Evolutionary conservation across 2,329 filamentous ascomycete genomes (phyloP), one percentile per base, ranked within the genome.

Genomic region (Apiospora arundinis): DNA sequence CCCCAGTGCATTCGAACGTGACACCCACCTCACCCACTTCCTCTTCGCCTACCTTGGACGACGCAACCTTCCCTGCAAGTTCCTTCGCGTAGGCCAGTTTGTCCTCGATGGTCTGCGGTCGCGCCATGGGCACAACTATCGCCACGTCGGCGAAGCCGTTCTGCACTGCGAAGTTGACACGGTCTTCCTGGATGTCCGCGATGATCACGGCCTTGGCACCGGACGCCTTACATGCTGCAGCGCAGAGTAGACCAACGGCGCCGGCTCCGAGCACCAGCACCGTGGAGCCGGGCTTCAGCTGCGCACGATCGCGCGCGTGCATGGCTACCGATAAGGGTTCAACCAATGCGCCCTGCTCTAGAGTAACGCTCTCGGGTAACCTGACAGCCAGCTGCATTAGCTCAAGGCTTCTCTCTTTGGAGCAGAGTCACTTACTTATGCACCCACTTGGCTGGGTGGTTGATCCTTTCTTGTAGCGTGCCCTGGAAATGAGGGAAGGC

Each of bases 1-100:
- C 92, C 11, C 93, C 93, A 0, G 93, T 95, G 78, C 92, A 95
- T 82, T 95, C 93, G 77, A 92, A 94, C 2, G 92, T 91, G 1
- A 89, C 88, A 68, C 90, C 87, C 0, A 93, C 87, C 77, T 93
- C 90, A 0, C 84, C 89, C 72, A 93, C 85, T 16, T 87, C 84
- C 14, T 40, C 76, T 2, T 83, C 75, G 18, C 71, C 72, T 0
- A 70, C 78, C 45, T 75, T 73, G 0, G 81, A 80, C 44, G 75
- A 75, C 75, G 82, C 83, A 68, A 87, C 81, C 71, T 81, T 76
- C 69, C 80, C 81, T 1, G 89, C 86, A 1, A 88, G 83, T 48
- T 84, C 82, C 73, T 85, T 84, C 9, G 87, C 87, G 72, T 84
- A 87, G 7, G 79, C 82, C 2, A 90, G 81, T 80, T 88, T 89